Evolutionary conservation across 2,329 filamentous ascomycete genomes (phyloP).

Genomic region (Verticillium albo-atrum): DNA sequence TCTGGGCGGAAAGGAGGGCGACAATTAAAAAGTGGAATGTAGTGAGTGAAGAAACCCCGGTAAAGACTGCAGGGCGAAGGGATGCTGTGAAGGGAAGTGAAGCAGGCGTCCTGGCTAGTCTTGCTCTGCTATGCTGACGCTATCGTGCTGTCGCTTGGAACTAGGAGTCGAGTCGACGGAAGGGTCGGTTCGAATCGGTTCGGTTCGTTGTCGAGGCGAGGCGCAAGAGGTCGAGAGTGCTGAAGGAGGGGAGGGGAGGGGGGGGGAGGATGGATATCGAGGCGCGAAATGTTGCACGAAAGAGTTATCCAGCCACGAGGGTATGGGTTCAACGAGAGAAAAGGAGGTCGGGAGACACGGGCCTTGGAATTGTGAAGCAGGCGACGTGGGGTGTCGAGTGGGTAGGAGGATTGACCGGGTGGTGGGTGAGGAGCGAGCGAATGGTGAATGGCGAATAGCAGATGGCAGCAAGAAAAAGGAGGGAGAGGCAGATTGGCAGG

Average conservation of each 20-base stretch:
- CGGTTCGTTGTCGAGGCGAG: neutral
- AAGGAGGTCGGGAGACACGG: neutral
- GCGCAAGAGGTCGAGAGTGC: neutral
- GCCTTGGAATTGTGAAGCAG: neutral
- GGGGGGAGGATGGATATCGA: neutral
- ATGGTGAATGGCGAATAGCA: constrained; percentile 1
- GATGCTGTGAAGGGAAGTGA: neutral
- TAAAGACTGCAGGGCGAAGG: constrained; percentile 1
- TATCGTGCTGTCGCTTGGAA: neutral
- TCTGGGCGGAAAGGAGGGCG: neutral
- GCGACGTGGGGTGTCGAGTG: neutral
- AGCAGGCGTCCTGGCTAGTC: neutral
- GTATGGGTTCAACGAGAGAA: neutral
- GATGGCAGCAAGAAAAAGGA: constrained; percentile 2
- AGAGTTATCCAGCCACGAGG: neutral
- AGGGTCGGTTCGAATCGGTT: neutral
- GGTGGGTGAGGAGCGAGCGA: neutral
- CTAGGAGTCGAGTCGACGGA: neutral
- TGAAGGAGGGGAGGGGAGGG: neutral
- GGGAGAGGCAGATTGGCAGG: constrained; percentile 1
- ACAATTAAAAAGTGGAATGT: neutral
- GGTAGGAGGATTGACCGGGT: neutral
- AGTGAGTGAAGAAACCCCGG: neutral
- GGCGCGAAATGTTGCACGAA: neutral
- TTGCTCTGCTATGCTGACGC: neutral